These are phyloP conservation scores for Wilcoxina mikolae DNA, from an alignment of 495 filamentous ascomycete genomes.

Conservation along the genomic window DNA sequence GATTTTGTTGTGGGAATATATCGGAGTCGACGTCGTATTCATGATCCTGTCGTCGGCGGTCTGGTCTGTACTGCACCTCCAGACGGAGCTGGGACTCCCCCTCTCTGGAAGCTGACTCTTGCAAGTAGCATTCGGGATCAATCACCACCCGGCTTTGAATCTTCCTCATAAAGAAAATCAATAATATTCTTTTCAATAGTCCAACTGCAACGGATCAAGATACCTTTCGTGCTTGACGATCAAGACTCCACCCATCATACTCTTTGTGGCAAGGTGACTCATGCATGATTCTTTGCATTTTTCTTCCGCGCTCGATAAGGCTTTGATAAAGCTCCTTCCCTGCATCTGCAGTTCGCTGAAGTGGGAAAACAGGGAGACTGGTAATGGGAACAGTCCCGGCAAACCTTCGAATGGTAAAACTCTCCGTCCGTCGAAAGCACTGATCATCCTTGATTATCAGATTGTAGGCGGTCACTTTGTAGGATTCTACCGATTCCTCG, in stretches of 20 bases:
- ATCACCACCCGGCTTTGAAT: conserved; percentile 11
- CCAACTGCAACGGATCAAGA: not conserved
- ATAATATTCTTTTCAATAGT: not conserved
- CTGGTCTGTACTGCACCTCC: no score
- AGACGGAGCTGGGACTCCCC: no score
- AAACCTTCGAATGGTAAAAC: not conserved
- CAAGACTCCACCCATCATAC: conserved; percentile 8
- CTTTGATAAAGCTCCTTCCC: not conserved
- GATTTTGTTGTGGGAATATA: not conserved
- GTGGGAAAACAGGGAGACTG: not conserved
- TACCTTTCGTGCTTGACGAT: conserved; percentile 4
- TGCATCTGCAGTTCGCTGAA: not conserved
- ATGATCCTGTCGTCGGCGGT: no score
- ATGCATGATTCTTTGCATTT: not conserved
- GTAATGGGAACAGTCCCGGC: not conserved
- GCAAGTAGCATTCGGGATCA: conserved; percentile 1
- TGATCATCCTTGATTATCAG: not conserved
- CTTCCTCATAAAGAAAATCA: not conserved
- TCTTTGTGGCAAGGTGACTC: conserved; percentile 3
- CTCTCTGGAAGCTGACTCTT: not conserved
- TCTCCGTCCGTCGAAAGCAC: not conserved
- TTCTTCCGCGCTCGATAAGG: conserved; percentile 8
- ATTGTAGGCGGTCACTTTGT: not conserved
- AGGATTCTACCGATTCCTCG: no score
- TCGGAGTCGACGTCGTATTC: no score